Evolutionary conservation across 176 grass and related monocot genomes (phyloP).

Genomic region (Oryza longistaminata): DNA sequence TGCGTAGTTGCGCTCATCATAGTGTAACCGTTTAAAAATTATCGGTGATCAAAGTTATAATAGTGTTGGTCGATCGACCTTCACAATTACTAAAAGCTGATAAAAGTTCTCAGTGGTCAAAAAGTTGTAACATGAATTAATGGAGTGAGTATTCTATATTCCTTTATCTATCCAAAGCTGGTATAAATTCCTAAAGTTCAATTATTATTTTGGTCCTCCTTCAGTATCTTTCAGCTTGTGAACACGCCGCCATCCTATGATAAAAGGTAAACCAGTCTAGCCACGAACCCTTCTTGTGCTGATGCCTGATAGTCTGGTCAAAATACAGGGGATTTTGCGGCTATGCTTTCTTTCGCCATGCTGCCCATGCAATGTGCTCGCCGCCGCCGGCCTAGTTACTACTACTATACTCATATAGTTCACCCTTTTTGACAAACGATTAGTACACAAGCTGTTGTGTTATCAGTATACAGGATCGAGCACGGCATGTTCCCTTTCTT

Average conservation of each 20-base stretch:
- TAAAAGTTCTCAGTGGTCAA: too few relatives aligned
- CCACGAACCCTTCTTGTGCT: background rate
- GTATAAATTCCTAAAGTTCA: background rate
- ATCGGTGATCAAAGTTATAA: too few relatives aligned
- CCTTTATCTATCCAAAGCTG: background rate
- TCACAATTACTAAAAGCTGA: too few relatives aligned
- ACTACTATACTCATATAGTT: background rate
- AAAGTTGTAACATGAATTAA: too few relatives aligned
- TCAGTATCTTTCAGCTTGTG: background rate
- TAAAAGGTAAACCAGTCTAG: background rate
- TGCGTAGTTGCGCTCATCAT: too few relatives aligned
- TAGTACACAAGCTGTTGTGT: background rate
- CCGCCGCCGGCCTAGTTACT: slow-evolving; percentile 4
- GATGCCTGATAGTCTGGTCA: background rate
- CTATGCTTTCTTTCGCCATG: too few relatives aligned
- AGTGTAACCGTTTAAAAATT: too few relatives aligned
- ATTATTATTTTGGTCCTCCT: background rate
- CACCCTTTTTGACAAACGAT: slow-evolving; percentile 6
- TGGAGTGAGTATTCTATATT: background rate
- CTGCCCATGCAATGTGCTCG: background rate
- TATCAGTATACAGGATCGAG: background rate
- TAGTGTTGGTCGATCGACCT: too few relatives aligned
- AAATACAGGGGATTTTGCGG: background rate
- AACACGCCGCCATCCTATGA: background rate
- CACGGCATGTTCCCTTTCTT: background rate